Conservation (phyloP, 2,329 filamentous ascomycete genomes). For the Colletotrichum spaethianum region DNA sequence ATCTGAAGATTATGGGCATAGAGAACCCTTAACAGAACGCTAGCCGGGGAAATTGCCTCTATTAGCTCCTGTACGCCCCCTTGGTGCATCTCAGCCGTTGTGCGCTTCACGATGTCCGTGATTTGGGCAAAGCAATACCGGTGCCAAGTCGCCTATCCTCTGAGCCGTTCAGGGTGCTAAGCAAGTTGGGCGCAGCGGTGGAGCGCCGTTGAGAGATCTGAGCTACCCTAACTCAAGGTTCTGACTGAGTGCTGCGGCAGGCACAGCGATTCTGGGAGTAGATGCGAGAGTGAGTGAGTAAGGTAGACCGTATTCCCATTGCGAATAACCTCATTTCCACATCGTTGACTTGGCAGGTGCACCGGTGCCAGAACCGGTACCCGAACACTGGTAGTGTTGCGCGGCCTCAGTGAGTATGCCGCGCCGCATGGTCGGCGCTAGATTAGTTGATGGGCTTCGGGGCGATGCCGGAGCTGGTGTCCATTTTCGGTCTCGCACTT, state of each 20-base stretch:
- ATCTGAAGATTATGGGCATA: not conserved
- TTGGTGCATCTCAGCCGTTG: not conserved
- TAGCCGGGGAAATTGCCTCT: not conserved
- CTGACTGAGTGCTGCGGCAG: not conserved
- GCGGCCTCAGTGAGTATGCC: not conserved
- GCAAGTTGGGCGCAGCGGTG: not conserved
- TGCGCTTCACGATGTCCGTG: not conserved
- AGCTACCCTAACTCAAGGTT: not conserved
- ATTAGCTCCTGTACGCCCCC: too few relatives aligned
- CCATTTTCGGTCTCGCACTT: not conserved
- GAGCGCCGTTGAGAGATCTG: not conserved
- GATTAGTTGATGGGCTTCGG: not conserved
- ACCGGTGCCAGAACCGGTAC: not conserved
- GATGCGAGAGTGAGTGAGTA: not conserved
- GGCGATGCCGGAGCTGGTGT: not conserved
- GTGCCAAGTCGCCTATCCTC: not conserved
- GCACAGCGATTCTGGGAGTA: not conserved
- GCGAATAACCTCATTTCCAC: slow-evolving; percentile 3
- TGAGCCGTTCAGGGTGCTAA: not conserved
- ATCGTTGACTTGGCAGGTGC: not conserved
- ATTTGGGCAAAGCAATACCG: not conserved
- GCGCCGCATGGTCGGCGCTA: not conserved
- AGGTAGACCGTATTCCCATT: not conserved
- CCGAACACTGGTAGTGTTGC: too few relatives aligned
- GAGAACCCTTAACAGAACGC: not conserved